Conservation (phyloP, 1,284 basidiomycete species). For the Sporisorium reilianum region DNA sequence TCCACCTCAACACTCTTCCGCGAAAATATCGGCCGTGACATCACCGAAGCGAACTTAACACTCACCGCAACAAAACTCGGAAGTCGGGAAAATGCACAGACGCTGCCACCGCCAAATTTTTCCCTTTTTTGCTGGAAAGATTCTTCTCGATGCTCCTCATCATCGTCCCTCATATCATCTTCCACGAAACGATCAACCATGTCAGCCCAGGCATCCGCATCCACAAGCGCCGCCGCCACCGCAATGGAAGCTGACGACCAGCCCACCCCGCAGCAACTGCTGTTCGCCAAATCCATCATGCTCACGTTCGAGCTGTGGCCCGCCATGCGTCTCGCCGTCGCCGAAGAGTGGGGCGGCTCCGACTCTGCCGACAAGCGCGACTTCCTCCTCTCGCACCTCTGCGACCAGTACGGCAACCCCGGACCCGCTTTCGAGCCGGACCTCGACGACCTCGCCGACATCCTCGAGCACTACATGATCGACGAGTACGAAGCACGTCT, state of each 20-base stretch:
- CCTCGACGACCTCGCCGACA: conserved; percentile 63
- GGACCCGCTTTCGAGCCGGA: conserved; percentile 53
- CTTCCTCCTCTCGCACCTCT: conserved; percentile 62
- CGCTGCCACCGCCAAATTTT: conserved; percentile 10
- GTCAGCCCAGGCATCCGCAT: conserved; percentile 25
- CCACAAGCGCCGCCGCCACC: conserved; percentile 20
- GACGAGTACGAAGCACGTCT: conserved; percentile 65
- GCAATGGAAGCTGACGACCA: conserved; percentile 9
- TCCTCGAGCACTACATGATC: conserved; percentile 60
- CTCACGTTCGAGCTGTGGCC: conserved; percentile 65
- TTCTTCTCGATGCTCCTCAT: conserved; percentile 4
- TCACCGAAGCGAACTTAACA: not conserved
- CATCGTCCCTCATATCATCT: not conserved
- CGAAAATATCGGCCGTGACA: conserved; percentile 17
- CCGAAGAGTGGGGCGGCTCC: conserved; percentile 64
- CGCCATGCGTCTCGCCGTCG: conserved; percentile 64
- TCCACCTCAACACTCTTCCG: conserved; percentile 36
- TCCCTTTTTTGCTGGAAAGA: not conserved
- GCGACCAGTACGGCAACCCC: conserved; percentile 59
- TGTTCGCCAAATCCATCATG: conserved; percentile 64
- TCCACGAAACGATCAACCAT: conserved; percentile 5
- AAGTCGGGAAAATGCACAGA: conserved; percentile 27
- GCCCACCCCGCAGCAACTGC: conserved; percentile 58
- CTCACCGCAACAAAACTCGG: conserved; percentile 2
- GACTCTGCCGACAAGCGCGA: conserved; percentile 63